Base-by-base conservation (phyloP, 106 monocot species). In the Acanthochlamys bracteata region DNA sequence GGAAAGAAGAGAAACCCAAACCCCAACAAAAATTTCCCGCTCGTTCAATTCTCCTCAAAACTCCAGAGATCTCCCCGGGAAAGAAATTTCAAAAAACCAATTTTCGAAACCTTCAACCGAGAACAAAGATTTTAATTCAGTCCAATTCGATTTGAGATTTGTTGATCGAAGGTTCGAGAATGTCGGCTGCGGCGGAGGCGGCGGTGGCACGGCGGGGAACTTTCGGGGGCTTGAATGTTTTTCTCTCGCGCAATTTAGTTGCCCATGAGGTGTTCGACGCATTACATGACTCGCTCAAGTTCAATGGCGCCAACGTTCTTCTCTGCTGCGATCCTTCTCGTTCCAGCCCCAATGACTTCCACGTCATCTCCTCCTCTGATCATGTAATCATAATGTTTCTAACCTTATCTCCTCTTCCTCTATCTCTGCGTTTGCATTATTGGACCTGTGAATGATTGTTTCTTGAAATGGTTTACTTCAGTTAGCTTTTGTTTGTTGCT, bases 261-360 rank as follows among this genome's bases (percentile, higher is more conserved):
- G 61, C 96, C 4, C 91, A 87, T 27, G 96, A 96, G 74, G 63
- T 84, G 59, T 91, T 78, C 71, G 90, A 90, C 73, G 82, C 96
- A 61, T 68, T 96, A 46, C 84, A 85, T 59, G 96, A 96, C 60
- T 88, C 90, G 42, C 91, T 96, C 69, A 81, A 70, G 20, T 74
- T 91, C 66, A 96, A 96, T 75, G 96, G 96, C 59, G 91, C 91
- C 59, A 66, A 72, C 11, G 80, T 96, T 74, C 76, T 84, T 71
- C 76, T 85, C 55, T 88, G 90, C 76, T 82, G 74, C 73, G 96
- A 96, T 60, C 88, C 88, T 59, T 78, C 78, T 22, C 75, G 85
- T 26, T 80, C 72, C 66, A 63, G 67, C 0, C 60, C 88, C 64
- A 25, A 66, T 59, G 96, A 96, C 27, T 96, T 78, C 83, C 90